These are phyloP conservation scores for Quillaja saponaria DNA, from an alignment of 306 rosid genomes.

Conservation along the genomic window DNA sequence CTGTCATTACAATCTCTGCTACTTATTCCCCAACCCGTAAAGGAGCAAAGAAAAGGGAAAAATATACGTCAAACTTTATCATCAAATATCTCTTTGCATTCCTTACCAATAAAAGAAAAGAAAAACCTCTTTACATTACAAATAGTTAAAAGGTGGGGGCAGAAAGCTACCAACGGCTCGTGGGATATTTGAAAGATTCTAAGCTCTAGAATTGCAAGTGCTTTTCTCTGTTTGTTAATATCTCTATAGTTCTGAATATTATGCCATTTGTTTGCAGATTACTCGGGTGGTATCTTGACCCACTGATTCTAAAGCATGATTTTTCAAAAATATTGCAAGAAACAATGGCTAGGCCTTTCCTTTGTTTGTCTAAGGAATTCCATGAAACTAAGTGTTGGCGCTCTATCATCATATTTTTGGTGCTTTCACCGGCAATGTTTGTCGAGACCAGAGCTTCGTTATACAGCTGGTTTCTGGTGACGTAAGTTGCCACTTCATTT, in stretches of 20 bases:
- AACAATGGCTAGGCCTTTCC: constrained; percentile 38
- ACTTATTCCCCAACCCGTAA: background rate
- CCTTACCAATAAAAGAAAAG: too few relatives aligned
- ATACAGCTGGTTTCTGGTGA: constrained; percentile 43
- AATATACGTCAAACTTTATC: too few relatives aligned
- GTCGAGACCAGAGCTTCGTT: constrained; percentile 44
- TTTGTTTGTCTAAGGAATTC: constrained; percentile 35
- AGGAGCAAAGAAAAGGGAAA: background rate
- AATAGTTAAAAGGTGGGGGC: too few relatives aligned
- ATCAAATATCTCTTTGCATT: too few relatives aligned
- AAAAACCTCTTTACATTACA: too few relatives aligned
- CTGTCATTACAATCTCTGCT: background rate
- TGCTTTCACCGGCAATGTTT: constrained; percentile 45
- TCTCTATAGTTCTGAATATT: background rate
- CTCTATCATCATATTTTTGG: constrained; percentile 27
- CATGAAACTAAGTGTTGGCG: constrained; percentile 39
- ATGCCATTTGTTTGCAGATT: constrained; percentile 22
- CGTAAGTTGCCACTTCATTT: constrained; percentile 36
- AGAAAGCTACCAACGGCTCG: too few relatives aligned
- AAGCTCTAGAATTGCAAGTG: too few relatives aligned
- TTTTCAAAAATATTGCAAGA: constrained; percentile 34
- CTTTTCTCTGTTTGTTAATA: background rate
- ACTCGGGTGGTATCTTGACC: constrained; percentile 41
- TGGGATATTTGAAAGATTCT: too few relatives aligned
- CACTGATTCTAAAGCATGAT: constrained; percentile 30